phyloP scores from a whole-genome alignment of 2,329 filamentous ascomycete species.

The Chaetomium sp. region DNA sequence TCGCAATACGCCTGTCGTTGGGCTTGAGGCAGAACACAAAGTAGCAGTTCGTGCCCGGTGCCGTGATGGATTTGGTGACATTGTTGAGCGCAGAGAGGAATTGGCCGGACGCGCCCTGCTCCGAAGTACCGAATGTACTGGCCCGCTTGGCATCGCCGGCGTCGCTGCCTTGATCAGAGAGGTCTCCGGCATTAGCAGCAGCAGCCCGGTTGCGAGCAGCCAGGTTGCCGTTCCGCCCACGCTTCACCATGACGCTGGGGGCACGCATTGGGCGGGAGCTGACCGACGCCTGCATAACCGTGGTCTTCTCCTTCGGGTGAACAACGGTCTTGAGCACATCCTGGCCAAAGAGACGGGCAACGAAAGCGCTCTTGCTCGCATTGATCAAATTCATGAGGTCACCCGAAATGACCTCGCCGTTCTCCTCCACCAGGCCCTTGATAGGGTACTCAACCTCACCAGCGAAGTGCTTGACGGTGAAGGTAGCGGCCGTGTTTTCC shows the following conservation, averaged over 20 bases:
- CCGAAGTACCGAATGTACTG: constrained; percentile 40
- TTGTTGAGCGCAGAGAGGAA: constrained; percentile 86
- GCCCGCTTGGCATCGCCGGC: constrained; percentile 36
- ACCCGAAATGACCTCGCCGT: constrained; percentile 90
- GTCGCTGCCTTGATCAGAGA: constrained; percentile 43
- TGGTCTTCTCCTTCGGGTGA: constrained; percentile 84
- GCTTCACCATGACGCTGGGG: constrained; percentile 85
- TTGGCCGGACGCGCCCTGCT: constrained; percentile 87
- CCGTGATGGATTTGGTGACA: constrained; percentile 77
- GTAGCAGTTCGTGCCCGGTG: constrained; percentile 82
- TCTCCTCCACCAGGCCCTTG: constrained; percentile 84
- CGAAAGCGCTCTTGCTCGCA: constrained; percentile 80
- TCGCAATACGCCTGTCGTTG: constrained; percentile 93
- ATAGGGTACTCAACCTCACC: constrained; percentile 94
- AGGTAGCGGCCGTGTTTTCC: constrained; percentile 70
- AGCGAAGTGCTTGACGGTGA: constrained; percentile 91
- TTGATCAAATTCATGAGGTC: constrained; percentile 93
- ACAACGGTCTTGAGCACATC: constrained; percentile 86
- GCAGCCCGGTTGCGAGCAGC: constrained; percentile 26
- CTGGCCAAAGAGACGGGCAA: constrained; percentile 89
- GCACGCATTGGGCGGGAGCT: constrained; percentile 91
- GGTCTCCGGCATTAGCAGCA: constrained; percentile 31
- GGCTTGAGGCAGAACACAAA: constrained; percentile 97
- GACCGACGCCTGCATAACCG: constrained; percentile 92
- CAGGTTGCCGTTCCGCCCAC: constrained; percentile 44